Conservation (phyloP, 371 early-diverging fungal species). For the Blakeslea trispora region DNA sequence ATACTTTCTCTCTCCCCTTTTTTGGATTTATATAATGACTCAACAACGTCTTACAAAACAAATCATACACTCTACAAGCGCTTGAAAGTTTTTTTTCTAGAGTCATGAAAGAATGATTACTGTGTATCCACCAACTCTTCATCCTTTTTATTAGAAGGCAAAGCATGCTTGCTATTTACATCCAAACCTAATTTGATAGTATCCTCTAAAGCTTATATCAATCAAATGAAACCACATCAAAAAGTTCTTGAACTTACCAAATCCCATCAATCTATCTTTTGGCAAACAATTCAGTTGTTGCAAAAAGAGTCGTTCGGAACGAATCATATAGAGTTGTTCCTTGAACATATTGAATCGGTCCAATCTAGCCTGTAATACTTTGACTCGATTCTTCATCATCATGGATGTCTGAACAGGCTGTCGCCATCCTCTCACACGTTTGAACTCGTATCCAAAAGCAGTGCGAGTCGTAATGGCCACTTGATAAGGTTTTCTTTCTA, state of each 20-base stretch:
- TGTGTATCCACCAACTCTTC: too few relatives aligned
- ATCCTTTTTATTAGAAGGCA: too few relatives aligned
- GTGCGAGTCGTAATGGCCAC: conserved; percentile 7
- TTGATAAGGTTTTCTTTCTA: conserved; percentile 26
- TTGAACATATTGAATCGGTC: conserved; percentile 4
- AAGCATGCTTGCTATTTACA: neutral
- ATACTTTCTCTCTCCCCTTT: too few relatives aligned
- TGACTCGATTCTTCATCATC: conserved; percentile 28
- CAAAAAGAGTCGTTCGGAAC: conserved; percentile 17
- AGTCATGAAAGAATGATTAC: too few relatives aligned
- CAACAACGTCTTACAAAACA: too few relatives aligned
- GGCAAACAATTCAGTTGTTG: conserved; percentile 10
- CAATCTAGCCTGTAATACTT: conserved; percentile 11
- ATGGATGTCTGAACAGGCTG: conserved; percentile 28
- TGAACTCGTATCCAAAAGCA: conserved; percentile 20
- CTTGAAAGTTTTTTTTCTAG: too few relatives aligned
- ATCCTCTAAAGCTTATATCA: too few relatives aligned
- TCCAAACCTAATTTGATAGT: neutral
- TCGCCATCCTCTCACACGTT: conserved; percentile 29
- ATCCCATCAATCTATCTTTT: conserved; percentile 3
- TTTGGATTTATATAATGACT: too few relatives aligned
- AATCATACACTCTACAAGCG: too few relatives aligned
- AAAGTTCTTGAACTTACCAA: too few relatives aligned
- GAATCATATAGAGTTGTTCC: conserved; percentile 17
- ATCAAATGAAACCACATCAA: too few relatives aligned